Base-by-base conservation (phyloP, 2,329 filamentous ascomycete genomes). In the Fusarium miscanthi region DNA sequence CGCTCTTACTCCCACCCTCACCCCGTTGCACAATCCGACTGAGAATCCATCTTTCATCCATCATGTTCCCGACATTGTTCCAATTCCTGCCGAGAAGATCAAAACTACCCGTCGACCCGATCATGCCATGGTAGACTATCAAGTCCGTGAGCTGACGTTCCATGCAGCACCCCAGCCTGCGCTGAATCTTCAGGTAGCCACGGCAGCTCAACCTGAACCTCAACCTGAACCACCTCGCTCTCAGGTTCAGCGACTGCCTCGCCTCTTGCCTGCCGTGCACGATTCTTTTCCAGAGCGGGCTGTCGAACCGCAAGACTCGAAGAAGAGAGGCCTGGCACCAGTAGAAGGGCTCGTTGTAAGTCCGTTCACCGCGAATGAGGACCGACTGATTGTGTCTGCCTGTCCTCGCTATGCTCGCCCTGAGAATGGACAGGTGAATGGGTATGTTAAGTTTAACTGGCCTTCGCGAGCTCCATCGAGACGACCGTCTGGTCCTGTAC, bases 381-480 rank as follows among this genome's bases (percentile, higher is more conserved):
- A 78, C 17, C 77, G 73, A 6, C 77, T 82, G 51, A 74, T 78
- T 25, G 61, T 72, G 25, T 69, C 66, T 3, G 35, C 52, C 8
- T 33, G 53, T 8, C 78, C 74, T 46, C 78, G 73, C 4, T 82
- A 79, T 59, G 16, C 46, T 43, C 78, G 81, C 10, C 81, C 81
- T 2, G 40, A 70, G 6, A 78, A 80, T 43, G 81, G 81, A 21
- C 76, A 76, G 46, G 80, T 83, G 37, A 82, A 83, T 53, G 80
- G 81, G 5, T 83, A 83, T 66, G 77, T 83, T 63, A 83, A 83
- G 59, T 81, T 83, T 51, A 76, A 79, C 53, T 82, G 81, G 81
- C 78, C 78, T n/a, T 69, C 66, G 56, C 75, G 46, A 67, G 67
- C 43, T 51, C 59, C 59, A 21, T 69, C 73, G 14, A 63, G 63